Base-by-base conservation (phyloP, 441 rosid species). In the Pelargonium myrrhifolium region DNA sequence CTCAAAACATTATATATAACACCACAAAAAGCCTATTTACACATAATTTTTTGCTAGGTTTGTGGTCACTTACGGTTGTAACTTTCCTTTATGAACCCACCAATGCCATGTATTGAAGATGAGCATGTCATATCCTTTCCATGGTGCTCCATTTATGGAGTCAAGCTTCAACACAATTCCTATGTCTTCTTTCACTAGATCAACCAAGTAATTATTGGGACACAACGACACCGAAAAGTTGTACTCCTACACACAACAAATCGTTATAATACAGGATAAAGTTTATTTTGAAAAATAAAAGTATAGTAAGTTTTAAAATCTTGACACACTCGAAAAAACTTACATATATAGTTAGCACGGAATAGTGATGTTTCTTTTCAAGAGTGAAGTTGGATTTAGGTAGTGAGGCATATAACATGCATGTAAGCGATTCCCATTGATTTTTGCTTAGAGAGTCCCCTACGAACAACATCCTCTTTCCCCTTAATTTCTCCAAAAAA, bases 61-160 rank as follows among this genome's bases (percentile, higher is more conserved):
- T 28, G 35, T 3, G 35, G 3, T 28, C 1, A 43, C 62, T 9
- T 18, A 49, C 67, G 8, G 65, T 31, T 51, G 72, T 17, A 9
- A 11, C 7, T 14, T 20, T 31, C 72, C 63, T n/a, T 2, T 49
- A 31, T 47, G 60, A n/a, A 35, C 3, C 71, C 71, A 68, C 71
- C 71, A 59, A 14, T 58, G 64, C 71, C 71, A 68, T n/a, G 71
- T 51, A 31, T 69, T 53, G 53, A 49, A 28, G 47, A 63, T 51
- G 47, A 69, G 6, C 28, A 69, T 18, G 21, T 63, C 72, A 37
- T 47, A 62, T 20, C 51, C 67, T 42, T 21, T 11, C 72, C 67
- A 14, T 7, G 0, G 6, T 3, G 35, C 18, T 59, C 72, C 28
- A 1, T 35, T 35, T 21, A 62, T 47, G 28, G 72, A 63, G 22